Evolutionary conservation across 164 flowering plant genomes (phyloP), one percentile per base, ranked within the genome.

Genomic region (Annona cherimola): DNA sequence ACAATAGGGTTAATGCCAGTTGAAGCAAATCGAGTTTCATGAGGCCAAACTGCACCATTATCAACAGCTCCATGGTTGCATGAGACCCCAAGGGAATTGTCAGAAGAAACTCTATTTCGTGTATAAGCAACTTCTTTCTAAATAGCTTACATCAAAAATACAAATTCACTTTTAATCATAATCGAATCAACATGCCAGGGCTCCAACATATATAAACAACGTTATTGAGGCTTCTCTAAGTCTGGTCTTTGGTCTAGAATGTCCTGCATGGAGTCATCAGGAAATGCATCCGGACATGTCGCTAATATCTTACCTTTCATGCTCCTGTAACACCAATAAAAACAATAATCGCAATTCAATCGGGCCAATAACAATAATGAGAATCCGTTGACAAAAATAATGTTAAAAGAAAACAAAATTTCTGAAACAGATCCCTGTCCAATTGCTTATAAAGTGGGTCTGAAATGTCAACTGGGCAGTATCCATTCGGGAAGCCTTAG

Each of bases 251-350:
- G 79, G 74, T 91, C 97, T 50, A 86, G 76, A 61, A 77, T 81
- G 71, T 83, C 84, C 9, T 68, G 44, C 6, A 78, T 69, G 19
- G 92, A 85, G 71, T 74, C 88, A 79, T 86, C 93, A 1, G 88
- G 87, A 77, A 91, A 89, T 54, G 97, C 98, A 87, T 94, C 98
- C 2, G 98, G 98, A 85, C 90, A 90, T 63, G 86, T 86, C 18
- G 86, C 90, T 65, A 74, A 11, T 7, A 94, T 82, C 80, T 84
- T 94, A 12, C 83, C 77, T 77, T 89, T 94, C 83, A 91, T 88
- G 87, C 86, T 86, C 80, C 98, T 93, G 83, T 59, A 62, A 63
- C 44, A 39, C 45, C 20, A 55, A 26, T 11, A 12, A 41, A 16
- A 63, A 16, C 12, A 50, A 50, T 14, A 4, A 5, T 14, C 7